These are phyloP conservation scores for Ceratobasidium sp. DNA, from an alignment of 1,284 basidiomycete species.

Conservation along the genomic window DNA sequence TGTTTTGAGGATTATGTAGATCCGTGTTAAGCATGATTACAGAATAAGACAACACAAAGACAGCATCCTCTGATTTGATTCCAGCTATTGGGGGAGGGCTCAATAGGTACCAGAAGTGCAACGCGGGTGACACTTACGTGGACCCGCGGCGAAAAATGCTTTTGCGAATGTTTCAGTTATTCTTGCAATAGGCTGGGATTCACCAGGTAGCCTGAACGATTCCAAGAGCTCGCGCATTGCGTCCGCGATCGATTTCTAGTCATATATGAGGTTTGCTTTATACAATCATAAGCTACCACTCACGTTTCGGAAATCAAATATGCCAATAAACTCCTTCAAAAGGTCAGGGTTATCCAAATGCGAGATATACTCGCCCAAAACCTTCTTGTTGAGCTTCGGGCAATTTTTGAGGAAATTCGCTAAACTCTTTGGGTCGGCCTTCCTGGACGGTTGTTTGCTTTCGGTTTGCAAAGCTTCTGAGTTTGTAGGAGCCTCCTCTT, in stretches of 20 bases:
- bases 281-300: conserved; percentile 47
- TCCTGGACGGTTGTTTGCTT: neutral
- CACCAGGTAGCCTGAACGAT: conserved; percentile 93
- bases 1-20: conserved; percentile 94
- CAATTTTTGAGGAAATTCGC: conserved; percentile 90
- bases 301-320: conserved; percentile 91
- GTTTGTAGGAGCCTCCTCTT: conserved; percentile 52
- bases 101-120: no score
- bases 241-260: conserved; percentile 90
- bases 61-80: conserved; percentile 90
- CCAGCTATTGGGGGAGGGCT: conserved; percentile 61
- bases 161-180: conserved; percentile 97
- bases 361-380: conserved; percentile 94
- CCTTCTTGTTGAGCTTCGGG: conserved; percentile 88
- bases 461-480: conserved; percentile 50
- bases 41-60: conserved; percentile 93
- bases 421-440: conserved; percentile 64
- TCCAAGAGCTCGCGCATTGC: conserved; percentile 95
- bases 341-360: conserved; percentile 87
- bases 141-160: conserved; percentile 84
- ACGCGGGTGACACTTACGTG: conserved; percentile 69
- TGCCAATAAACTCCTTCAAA: conserved; percentile 84
- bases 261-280: neutral
- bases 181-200: conserved; percentile 91
- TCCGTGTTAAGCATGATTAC: conserved; percentile 99